Conservation (phyloP, 768 basidiomycete species). For the Pilatotrama ljubarskyi region DNA sequence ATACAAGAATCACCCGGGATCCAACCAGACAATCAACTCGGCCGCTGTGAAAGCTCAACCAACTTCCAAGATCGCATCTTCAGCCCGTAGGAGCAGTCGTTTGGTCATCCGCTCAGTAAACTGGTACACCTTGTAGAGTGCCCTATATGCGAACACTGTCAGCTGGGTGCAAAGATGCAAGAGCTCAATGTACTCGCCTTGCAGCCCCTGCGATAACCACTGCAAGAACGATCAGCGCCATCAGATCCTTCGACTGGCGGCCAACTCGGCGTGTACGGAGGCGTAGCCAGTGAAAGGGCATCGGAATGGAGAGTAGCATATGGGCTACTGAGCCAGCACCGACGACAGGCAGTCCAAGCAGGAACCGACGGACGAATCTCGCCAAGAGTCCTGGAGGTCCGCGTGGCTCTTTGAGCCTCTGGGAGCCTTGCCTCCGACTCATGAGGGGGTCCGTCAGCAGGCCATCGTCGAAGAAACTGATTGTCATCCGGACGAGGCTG, state of each 20-base stretch:
- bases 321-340: slow-evolving; percentile 77
- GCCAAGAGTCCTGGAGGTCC: slow-evolving; percentile 49
- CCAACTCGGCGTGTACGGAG: slow-evolving; percentile 59
- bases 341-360: slow-evolving; percentile 75
- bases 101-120: slow-evolving; percentile 61
- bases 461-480: slow-evolving; percentile 58
- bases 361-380: slow-evolving; percentile 65
- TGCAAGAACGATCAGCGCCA: slow-evolving; percentile 62
- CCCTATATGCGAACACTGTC: slow-evolving; percentile 41
- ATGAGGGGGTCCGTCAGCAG: slow-evolving; percentile 37
- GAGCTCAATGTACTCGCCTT: slow-evolving; percentile 44
- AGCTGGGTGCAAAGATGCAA: slow-evolving; percentile 3
- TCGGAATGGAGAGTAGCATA: slow-evolving; percentile 62
- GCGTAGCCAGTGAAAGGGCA: slow-evolving; percentile 71
- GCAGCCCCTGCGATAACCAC: slow-evolving; percentile 62
- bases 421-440: slow-evolving; percentile 8
- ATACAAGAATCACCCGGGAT: neutral
- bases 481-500: slow-evolving; percentile 61
- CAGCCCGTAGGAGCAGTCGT: slow-evolving; percentile 65
- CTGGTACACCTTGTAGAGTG: slow-evolving; percentile 68
- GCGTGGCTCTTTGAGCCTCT: slow-evolving; percentile 19
- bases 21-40: neutral
- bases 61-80: slow-evolving; percentile 81
- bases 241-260: slow-evolving; percentile 59
- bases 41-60: neutral